phyloP scores from a whole-genome alignment of 2,329 filamentous ascomycete genomes.

The Aspergillus unguis region DNA sequence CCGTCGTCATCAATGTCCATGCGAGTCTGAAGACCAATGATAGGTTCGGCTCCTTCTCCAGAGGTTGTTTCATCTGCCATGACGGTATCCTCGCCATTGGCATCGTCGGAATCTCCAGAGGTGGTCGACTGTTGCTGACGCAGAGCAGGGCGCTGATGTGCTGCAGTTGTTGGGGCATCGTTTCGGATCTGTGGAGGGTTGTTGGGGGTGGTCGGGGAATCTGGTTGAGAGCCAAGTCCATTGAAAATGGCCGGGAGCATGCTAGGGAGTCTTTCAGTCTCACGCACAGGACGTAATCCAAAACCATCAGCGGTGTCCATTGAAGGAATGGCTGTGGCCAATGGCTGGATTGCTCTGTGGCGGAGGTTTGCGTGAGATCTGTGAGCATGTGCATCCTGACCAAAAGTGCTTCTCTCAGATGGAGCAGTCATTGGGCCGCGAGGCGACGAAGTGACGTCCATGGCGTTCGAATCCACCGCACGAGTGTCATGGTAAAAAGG shows the following conservation, averaged over 20 bases:
- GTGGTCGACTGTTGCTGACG: slow-evolving; percentile 75
- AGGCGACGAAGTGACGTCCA: slow-evolving; percentile 62
- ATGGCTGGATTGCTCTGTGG: slow-evolving; percentile 61
- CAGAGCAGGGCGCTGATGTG: slow-evolving; percentile 75
- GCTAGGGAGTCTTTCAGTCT: slow-evolving; percentile 76
- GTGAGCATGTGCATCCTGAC: slow-evolving; percentile 52
- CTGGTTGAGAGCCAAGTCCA: slow-evolving; percentile 79
- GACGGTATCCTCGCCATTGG: slow-evolving; percentile 76
- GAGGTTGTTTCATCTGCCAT: slow-evolving; percentile 63
- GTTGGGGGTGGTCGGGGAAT: slow-evolving; percentile 82
- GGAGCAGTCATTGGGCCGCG: slow-evolving; percentile 67
- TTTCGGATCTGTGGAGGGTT: slow-evolving; percentile 60
- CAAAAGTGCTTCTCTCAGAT: slow-evolving; percentile 65
- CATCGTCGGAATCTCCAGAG: slow-evolving; percentile 83
- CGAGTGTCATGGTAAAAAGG: slow-evolving; percentile 51
- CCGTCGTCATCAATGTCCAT: slow-evolving; percentile 88
- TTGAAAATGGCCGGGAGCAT: slow-evolving; percentile 69
- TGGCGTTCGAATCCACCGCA: slow-evolving; percentile 49
- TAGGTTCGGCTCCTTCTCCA: slow-evolving; percentile 59
- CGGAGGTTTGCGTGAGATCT: slow-evolving; percentile 47
- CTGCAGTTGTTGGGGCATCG: slow-evolving; percentile 55
- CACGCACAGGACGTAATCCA: slow-evolving; percentile 71
- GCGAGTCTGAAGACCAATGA: slow-evolving; percentile 72
- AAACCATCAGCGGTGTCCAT: slow-evolving; percentile 71
- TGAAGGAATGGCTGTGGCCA: slow-evolving; percentile 63